Evolutionary conservation across 192 early-diverging fungal genomes (phyloP), one percentile per base, ranked within the genome.

Genomic region (Umbelopsis sp.): DNA sequence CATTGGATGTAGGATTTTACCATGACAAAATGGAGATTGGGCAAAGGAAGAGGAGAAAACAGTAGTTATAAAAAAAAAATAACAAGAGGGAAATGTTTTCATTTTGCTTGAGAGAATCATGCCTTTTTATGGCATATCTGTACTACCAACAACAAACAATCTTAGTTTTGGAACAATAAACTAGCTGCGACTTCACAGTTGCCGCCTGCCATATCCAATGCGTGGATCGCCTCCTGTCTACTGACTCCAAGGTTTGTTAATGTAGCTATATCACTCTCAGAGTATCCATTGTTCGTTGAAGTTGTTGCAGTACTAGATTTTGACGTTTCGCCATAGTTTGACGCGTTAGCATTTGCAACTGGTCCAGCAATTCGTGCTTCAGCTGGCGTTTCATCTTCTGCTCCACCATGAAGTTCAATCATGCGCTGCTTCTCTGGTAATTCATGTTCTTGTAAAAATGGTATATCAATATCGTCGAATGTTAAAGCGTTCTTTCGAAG

Each of bases 371-470:
- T 43, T 72, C 77, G 45, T 52, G 81, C 68, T 73, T 84, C 67
- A 45, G 82, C 53, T 45, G 80, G 66, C 52, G 78, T 71, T 65
- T 82, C 81, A 59, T 75, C 75, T 26, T 81, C 74, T 36, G 65
- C 80, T 65, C 80, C 77, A 43, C 72, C 74, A 72, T 78, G 74
- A 56, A 83, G 66, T 44, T 81, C 79, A 14, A 81, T 81, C 45
- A 76, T 71, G 12, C 79, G 62, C 21, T 83, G 75, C 47, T 88
- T 85, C 70, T 85, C 91, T 16, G 97, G 97, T 6, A 97, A 81
- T 81, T 94, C 91, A 78, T 98, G 97, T 74, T 99, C 97, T 5
- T 89, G 78, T 65, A 98, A 79, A 78, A 99, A 99, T 25, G 89
- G 90, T 66, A 98, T 89, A 38, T 88, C 86, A 67, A 91, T 82